Base-by-base conservation (phyloP, 2,329 filamentous ascomycete genomes). In the Fusarium tanahbumbuense region DNA sequence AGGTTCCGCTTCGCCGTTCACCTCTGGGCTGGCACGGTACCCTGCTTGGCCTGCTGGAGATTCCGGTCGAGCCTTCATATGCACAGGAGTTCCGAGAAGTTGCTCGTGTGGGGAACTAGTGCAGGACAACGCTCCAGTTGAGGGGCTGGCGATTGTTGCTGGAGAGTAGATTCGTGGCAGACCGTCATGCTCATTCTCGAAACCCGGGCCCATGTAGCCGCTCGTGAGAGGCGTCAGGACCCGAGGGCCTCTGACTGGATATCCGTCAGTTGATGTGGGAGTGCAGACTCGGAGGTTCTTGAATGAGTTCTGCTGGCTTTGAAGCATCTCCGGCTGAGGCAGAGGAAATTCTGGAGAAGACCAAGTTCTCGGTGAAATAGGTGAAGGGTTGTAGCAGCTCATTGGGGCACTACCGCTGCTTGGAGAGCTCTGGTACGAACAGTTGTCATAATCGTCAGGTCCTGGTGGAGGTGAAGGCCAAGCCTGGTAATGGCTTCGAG, bases 391-490 rank as follows among this genome's bases (percentile, higher is more conserved):
- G 69, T 78, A 78, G 54, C 66, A 72, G 41, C 72, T 54, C 48
- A 71, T 52, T 47, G 70, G 60, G 54, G 65, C 68, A 54, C 71
- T 70, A 6, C 65, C 72, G 41, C 70, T 73, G 18, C 72, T 73
- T 6, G 80, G 78, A 12, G 79, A 80, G 30, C 73, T 76, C 53
- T 77, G 74, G 68, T 78, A 79, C 45, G 77, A 78, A 56, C 78
- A 78, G 60, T 76, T 76, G 22, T 83, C 81, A 49, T 78, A 75
- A 25, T 82, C 81, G 34, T 81, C 78, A 40, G 76, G 75, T 15
- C 76, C 75, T 11, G 76, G 75, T 13, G 79, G 81, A 30, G 82
- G 80, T 27, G 80, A 83, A 37, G 78, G 76, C 76, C 80, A 81
- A 50, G 67, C 60, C 45, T 71, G 74, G 41, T 75, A 64, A 54